phyloP scores from a whole-genome alignment of 441 rosid species.

The Cnidoscolus chayamansa region DNA sequence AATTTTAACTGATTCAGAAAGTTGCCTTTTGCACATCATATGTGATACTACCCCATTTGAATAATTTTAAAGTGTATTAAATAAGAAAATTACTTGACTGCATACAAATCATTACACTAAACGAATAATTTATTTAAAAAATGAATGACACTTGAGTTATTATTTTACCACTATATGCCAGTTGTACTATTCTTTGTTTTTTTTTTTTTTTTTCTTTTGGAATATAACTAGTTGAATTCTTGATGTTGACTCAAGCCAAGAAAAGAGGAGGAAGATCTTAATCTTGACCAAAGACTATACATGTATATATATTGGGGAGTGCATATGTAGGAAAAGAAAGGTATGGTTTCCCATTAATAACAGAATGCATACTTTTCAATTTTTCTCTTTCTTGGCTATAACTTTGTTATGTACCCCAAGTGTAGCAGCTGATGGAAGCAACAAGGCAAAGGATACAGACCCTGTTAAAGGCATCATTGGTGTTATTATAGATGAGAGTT shows the following conservation, averaged over 20 bases:
- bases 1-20: too few species aligned
- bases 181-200: too few species aligned
- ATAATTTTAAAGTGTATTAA: too few species aligned
- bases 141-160: too few species aligned
- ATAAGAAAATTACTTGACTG: too few species aligned
- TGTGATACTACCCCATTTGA: too few species aligned
- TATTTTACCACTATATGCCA: too few species aligned
- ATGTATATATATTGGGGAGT: neutral
- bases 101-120: too few species aligned
- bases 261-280: conserved; percentile 5
- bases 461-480: conserved; percentile 17
- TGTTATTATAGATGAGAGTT: conserved; percentile 22
- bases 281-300: neutral
- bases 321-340: neutral
- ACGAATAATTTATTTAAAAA: too few species aligned
- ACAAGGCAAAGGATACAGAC: neutral
- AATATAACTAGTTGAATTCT: neutral
- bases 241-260: neutral
- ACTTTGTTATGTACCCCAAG: neutral
- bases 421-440: neutral
- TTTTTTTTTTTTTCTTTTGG: too few species aligned
- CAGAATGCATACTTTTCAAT: neutral
- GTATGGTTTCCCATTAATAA: neutral
- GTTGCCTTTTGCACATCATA: too few species aligned
- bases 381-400: neutral